Evolutionary conservation across 1,139 yeast species (phyloP).

Genomic region (Sugiyamaella xylanicola): DNA sequence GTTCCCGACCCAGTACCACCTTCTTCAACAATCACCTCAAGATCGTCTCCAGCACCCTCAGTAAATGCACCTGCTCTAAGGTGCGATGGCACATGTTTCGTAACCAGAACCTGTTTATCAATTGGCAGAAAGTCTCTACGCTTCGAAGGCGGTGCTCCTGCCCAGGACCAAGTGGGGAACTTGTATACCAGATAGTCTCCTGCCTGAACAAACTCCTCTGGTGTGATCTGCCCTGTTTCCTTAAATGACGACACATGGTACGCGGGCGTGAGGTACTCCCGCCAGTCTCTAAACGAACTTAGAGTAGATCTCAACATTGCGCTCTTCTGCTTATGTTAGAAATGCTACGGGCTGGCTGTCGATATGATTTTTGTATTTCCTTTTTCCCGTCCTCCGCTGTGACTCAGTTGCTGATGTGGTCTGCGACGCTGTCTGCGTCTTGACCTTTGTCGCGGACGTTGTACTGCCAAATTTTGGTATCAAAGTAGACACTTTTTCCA

Average conservation of each 20-base stretch:
- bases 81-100: conserved; percentile 85
- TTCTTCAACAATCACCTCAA: conserved; percentile 10
- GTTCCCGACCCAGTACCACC: no score
- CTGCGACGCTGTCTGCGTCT: no score
- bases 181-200: conserved; percentile 90
- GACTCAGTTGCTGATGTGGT: no score
- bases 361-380: no score
- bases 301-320: conserved; percentile 68
- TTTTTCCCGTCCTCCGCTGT: no score
- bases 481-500: no score
- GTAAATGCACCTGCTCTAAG: conserved; percentile 68
- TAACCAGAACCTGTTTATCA: conserved; percentile 83
- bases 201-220: conserved; percentile 87
- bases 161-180: conserved; percentile 98
- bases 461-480: no score
- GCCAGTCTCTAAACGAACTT: conserved; percentile 76
- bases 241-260: conserved; percentile 79
- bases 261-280: conserved; percentile 89
- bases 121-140: conserved; percentile 74
- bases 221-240: conserved; percentile 87
- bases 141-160: conserved; percentile 61
- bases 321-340: no score
- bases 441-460: no score
- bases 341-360: no score
- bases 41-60: conserved; percentile 43